A percentile compares a stretch with the other conserved stretches of the same genome.
Conservation (phyloP, 1,284 basidiomycete genomes). For the Moesziomyces parantarcticus region DNA sequence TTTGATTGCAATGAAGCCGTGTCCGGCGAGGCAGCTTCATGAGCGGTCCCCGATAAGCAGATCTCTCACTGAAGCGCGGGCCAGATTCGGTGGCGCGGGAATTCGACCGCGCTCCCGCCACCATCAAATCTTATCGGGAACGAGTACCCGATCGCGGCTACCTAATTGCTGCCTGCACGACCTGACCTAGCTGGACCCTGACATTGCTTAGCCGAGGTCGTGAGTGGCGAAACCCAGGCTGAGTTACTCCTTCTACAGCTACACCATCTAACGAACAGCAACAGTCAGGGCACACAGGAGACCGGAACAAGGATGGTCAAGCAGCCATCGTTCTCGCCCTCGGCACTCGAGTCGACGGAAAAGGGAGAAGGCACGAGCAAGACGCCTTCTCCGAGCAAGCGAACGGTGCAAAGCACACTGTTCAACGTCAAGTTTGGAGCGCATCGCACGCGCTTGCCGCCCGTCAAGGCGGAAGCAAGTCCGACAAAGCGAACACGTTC, state of each 20-base stretch:
- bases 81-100: background rate
- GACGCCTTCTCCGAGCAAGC: constrained; percentile 18
- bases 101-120: background rate
- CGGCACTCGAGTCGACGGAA: background rate
- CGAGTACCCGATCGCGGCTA: background rate
- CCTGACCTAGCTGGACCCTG: background rate
- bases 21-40: background rate
- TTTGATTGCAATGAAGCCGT: too few relatives aligned
- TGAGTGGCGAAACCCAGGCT: background rate
- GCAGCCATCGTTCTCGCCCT: constrained; percentile 16
- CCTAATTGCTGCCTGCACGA: background rate
- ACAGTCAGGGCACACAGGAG: too few relatives aligned
- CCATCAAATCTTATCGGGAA: too few relatives aligned
- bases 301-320: constrained; percentile 9
- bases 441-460: constrained; percentile 20
- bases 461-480: constrained; percentile 6
- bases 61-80: background rate
- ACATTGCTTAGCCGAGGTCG: background rate
- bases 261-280: too few relatives aligned
- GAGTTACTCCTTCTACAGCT: background rate
- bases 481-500: constrained; percentile 20
- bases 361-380: background rate
- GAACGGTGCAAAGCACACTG: constrained; percentile 37
- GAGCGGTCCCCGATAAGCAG: background rate
- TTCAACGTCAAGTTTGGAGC: constrained; percentile 47